Percentiles rank a stretch among this genome's conserved stretches.
Conservation (phyloP, 129 eudicot genomes). For the Flaveria trinervia region DNA sequence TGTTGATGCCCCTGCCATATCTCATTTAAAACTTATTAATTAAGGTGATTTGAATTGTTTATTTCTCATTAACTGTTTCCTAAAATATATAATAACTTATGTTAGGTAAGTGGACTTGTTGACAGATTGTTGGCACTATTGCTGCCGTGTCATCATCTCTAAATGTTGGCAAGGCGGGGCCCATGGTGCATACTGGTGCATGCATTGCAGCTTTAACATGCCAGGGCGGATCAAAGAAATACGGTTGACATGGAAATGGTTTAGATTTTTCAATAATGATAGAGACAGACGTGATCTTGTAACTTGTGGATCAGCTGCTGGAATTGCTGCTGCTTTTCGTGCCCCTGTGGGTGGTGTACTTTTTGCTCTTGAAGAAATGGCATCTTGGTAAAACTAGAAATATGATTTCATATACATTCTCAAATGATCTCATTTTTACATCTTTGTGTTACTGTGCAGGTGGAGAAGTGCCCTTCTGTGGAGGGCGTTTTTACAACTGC, state of each 20-base stretch:
- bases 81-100: slow-evolving; percentile 10
- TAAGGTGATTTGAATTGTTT: slow-evolving; percentile 50
- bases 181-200: slow-evolving; percentile 88
- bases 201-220: slow-evolving; percentile 81
- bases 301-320: slow-evolving; percentile 92
- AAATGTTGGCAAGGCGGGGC: slow-evolving; percentile 91
- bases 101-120: slow-evolving; percentile 20
- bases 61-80: slow-evolving; percentile 8
- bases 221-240: slow-evolving; percentile 86
- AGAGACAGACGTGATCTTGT: slow-evolving; percentile 91
- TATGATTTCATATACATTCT: not conserved
- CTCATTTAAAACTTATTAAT: slow-evolving; percentile 63
- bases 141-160: slow-evolving; percentile 89
- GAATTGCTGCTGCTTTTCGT: slow-evolving; percentile 97
- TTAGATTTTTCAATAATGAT: slow-evolving; percentile 74
- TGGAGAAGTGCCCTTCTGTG: slow-evolving; percentile 99
- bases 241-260: slow-evolving; percentile 82
- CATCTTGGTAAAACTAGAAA: slow-evolving; percentile 72
- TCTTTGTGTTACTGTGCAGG: slow-evolving; percentile 46
- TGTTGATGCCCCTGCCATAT: slow-evolving; percentile 91
- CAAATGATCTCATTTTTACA: not conserved
- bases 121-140: slow-evolving; percentile 86
- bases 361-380: slow-evolving; percentile 97
- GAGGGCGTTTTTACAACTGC: slow-evolving; percentile 89
- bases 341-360: slow-evolving; percentile 97